Evolutionary conservation across 2,329 filamentous ascomycete species (phyloP).

Genomic region (Sporothrix brunneoviolacea): DNA sequence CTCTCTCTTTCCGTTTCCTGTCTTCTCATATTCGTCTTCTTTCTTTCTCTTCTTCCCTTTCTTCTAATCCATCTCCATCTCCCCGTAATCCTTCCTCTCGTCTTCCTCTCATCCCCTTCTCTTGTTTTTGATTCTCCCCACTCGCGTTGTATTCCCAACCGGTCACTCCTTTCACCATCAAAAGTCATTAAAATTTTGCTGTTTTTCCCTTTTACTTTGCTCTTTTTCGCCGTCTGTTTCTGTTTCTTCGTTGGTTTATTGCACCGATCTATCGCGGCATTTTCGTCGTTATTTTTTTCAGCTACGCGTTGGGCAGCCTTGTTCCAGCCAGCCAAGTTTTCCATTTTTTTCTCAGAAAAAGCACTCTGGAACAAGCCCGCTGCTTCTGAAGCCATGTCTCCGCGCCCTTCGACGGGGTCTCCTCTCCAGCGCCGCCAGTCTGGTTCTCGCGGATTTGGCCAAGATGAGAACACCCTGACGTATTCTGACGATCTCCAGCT

Average conservation of each 20-base stretch:
- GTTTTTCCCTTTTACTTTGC: background rate
- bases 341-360: background rate
- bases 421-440: constrained; percentile 32
- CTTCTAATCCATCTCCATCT: background rate
- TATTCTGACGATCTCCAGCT: constrained; percentile 30
- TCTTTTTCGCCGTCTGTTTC: background rate
- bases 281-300: constrained; percentile 18
- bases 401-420: constrained; percentile 34
- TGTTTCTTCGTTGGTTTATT: constrained; percentile 17
- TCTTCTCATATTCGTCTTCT: background rate
- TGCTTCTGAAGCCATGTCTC: constrained; percentile 32
- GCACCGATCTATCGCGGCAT: constrained; percentile 17
- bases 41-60: background rate
- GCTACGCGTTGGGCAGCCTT: constrained; percentile 7
- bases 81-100: background rate
- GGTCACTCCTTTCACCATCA: background rate
- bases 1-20: background rate
- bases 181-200: background rate
- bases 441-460: constrained; percentile 26
- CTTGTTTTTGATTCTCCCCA: background rate
- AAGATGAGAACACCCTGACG: constrained; percentile 32
- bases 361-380: background rate
- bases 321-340: constrained; percentile 20
- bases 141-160: background rate
- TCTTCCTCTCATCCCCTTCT: background rate